phyloP scores from a whole-genome alignment of 169 alveolate species.

The Cryptosporidium andersoni region DNA sequence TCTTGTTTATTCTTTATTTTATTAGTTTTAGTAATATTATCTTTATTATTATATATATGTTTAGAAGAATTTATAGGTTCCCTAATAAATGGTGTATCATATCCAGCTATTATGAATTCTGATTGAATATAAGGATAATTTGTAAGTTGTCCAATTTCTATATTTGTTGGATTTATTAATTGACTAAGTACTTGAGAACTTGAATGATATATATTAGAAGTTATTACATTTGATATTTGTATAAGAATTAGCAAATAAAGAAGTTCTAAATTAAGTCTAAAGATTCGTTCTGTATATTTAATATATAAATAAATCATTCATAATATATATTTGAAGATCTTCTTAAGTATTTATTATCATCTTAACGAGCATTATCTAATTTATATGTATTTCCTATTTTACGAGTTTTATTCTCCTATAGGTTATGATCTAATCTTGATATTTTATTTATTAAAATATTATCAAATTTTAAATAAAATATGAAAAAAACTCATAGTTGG shows the following conservation, averaged over 20 bases:
- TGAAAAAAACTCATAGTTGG: conserved; percentile 3
- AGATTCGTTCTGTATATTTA: too few species aligned
- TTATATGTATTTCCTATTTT: not conserved
- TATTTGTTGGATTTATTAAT: conserved; percentile 1
- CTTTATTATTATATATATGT: not conserved
- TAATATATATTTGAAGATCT: too few species aligned
- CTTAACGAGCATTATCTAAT: not conserved
- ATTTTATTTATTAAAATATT: not conserved
- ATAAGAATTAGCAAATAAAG: not conserved
- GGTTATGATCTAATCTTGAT: not conserved
- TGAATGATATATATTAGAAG: conserved; percentile 40
- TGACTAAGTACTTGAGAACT: conserved; percentile 20
- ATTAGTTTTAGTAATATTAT: not conserved
- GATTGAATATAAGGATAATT: conserved; percentile 40
- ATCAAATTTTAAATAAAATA: not conserved
- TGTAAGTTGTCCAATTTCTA: conserved; percentile 39
- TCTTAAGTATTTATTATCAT: not conserved
- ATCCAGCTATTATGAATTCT: conserved; percentile 38
- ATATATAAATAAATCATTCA: too few species aligned
- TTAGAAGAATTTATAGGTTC: conserved; percentile 6
- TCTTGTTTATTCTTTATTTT: too few species aligned
- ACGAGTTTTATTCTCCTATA: not conserved
- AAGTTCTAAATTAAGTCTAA: too few species aligned
- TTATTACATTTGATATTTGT: not conserved
- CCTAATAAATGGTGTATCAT: conserved; percentile 34